Evolutionary conservation across 2,329 filamentous ascomycete species (phyloP).

Genomic region (Colletotrichum cereale): DNA sequence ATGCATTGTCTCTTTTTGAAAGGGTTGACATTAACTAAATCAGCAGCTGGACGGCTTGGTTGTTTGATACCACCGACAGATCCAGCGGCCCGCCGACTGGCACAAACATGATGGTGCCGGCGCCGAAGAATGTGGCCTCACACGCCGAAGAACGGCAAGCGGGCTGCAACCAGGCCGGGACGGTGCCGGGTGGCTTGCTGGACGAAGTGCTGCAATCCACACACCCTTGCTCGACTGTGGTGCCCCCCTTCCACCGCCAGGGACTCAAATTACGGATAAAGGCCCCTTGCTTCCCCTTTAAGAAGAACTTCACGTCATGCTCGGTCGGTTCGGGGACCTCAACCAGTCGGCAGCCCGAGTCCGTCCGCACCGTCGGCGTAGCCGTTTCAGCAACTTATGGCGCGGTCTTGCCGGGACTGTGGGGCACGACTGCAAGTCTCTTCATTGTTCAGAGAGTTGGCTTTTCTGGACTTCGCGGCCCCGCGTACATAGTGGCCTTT

Average conservation of each 20-base stretch:
- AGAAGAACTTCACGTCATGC: background rate
- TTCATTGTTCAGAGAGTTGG: background rate
- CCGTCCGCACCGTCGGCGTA: background rate
- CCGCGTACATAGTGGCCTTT: conserved; percentile 16
- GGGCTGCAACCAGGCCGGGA: conserved; percentile 11
- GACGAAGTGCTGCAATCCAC: background rate
- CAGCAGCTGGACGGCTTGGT: background rate
- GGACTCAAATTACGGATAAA: conserved; percentile 32
- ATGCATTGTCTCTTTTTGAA: background rate
- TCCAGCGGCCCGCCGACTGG: background rate
- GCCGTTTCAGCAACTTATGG: conserved; percentile 28
- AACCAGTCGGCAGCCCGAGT: conserved; percentile 19
- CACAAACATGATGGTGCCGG: conserved; percentile 1
- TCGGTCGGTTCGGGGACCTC: background rate
- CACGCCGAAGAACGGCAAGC: conserved; percentile 18
- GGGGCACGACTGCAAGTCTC: background rate
- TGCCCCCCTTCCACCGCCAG: background rate
- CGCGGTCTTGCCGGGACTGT: conserved; percentile 4
- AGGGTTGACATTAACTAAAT: background rate
- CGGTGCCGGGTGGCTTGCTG: background rate
- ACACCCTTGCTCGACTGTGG: background rate
- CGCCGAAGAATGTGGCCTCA: conserved; percentile 17
- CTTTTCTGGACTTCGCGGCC: background rate
- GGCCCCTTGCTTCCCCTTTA: conserved; percentile 11
- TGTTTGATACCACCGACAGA: background rate